Base-by-base conservation (phyloP, 2,329 filamentous ascomycete species). In the Alternaria sp. region DNA sequence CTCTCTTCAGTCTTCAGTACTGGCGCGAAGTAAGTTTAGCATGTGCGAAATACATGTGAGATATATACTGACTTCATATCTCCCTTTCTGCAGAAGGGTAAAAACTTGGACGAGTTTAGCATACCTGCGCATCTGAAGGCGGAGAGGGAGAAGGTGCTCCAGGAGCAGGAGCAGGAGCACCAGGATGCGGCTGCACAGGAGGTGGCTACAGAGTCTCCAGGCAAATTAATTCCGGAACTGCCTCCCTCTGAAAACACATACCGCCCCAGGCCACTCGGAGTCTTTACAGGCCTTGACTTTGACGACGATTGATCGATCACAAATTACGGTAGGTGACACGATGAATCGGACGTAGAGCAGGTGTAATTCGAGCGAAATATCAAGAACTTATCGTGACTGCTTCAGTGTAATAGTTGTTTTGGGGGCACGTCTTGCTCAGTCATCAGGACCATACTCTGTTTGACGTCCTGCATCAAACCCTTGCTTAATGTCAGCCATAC, bases 1-100 rank as follows among this genome's bases (percentile, higher is more conserved):
- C 88, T 2, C 80, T 96, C 40, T 68, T 65, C 57, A 67, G 69
- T n/a, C 45, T 71, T 39, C 63, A 66, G 39, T 65, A 66, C 34
- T 70, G 66, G 52, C 66, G 66, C 26, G 68, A 69, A 5, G 44
- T 48, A 48, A 11, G 44, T 48, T n/a, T 21, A 31, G 31, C 21
- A 48, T 6, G 1, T 17, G 21, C 14, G 4, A 26, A 5, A 36
- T 48, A 10, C 17, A 10, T 7, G 10, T 10, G 5, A 36, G 31
- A 26, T 31, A 36, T 33, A 34, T 13, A 36, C 44, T 48, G 5
- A 48, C 31, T 36, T 34, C 13, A 4, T 4, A 9, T 2, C 5
- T 36, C 7, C 23, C 31, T n/a, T 36, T 36, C 13, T 36, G 31
- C 14, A 48, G 29, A 65, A 66, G 33, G 57, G 61, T 21, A 62